These are phyloP conservation scores for Keithomyces neogunnii DNA, from an alignment of 2,329 filamentous ascomycete genomes.

Conservation along the genomic window DNA sequence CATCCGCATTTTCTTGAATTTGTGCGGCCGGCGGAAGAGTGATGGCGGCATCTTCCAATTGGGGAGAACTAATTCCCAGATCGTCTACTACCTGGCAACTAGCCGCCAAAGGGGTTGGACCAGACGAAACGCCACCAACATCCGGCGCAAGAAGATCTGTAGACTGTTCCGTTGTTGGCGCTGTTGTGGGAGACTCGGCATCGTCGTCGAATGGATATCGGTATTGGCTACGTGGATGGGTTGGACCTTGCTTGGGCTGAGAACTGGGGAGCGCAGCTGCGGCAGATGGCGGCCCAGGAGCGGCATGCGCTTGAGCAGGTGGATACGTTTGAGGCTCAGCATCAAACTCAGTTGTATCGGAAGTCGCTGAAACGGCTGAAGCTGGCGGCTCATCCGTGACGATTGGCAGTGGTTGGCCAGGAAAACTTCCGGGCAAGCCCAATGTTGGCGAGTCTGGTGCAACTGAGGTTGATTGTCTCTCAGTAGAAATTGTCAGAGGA, in stretches of 20 bases:
- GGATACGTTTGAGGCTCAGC: conserved; percentile 59
- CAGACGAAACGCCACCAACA: not conserved
- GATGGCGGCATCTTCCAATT: conserved; percentile 34
- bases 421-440: conserved; percentile 57
- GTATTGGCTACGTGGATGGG: conserved; percentile 32
- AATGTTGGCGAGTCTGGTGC: conserved; percentile 54
- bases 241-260: conserved; percentile 13
- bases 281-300: conserved; percentile 16
- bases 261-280: conserved; percentile 21
- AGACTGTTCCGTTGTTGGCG: not conserved
- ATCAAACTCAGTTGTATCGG: conserved; percentile 64
- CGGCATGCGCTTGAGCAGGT: conserved; percentile 25
- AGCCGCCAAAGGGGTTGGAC: not conserved
- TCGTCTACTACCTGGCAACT: not conserved
- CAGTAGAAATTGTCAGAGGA: conserved; percentile 1
- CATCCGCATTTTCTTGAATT: conserved; percentile 7
- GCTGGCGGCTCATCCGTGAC: conserved; percentile 40
- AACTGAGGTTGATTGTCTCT: not conserved
- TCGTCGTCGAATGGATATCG: conserved; percentile 44
- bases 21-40: conserved; percentile 37
- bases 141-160: not conserved
- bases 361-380: conserved; percentile 51
- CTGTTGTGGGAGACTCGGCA: not conserved
- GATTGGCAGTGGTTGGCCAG: conserved; percentile 28
- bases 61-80: conserved; percentile 9